A percentile compares a stretch with the other conserved stretches of the same genome.
Evolutionary conservation across 768 basidiomycete species (phyloP).

Genomic region (Floccularia luteovirens): DNA sequence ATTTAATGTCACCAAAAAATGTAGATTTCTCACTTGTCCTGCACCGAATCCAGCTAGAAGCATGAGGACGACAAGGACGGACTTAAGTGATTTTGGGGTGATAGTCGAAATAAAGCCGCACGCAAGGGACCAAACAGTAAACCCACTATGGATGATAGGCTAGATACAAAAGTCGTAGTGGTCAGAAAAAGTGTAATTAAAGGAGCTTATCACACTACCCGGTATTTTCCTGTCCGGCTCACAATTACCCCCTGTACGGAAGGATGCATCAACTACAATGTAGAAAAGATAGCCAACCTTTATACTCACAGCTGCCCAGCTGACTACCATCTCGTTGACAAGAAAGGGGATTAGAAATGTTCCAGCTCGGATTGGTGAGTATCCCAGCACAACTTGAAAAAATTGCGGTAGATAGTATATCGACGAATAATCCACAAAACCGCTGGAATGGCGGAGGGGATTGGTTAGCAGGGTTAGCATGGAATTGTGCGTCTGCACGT

Average conservation of each 20-base stretch:
- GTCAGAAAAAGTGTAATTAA: not conserved
- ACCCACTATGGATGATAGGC: constrained; percentile 57
- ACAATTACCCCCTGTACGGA: constrained; percentile 47
- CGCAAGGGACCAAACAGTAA: constrained; percentile 60
- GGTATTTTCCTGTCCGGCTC: constrained; percentile 59
- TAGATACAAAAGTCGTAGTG: constrained; percentile 11
- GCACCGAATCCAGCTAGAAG: constrained; percentile 52
- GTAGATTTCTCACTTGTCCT: constrained; percentile 33
- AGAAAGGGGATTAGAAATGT: constrained; percentile 65
- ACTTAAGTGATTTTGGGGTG: constrained; percentile 35
- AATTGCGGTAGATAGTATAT: constrained; percentile 70
- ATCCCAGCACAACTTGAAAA: constrained; percentile 66
- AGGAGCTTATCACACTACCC: constrained; percentile 27
- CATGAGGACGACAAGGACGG: constrained; percentile 51
- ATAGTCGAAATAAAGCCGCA: constrained; percentile 67
- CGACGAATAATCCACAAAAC: constrained; percentile 54
- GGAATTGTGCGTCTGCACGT: constrained; percentile 8
- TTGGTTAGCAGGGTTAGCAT: not conserved
- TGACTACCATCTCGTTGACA: constrained; percentile 52
- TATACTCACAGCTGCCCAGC: constrained; percentile 40
- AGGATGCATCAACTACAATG: not conserved
- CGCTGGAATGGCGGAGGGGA: constrained; percentile 32
- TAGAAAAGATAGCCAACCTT: not conserved
- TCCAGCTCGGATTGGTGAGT: constrained; percentile 48
- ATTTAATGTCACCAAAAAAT: not conserved